Evolutionary conservation across 208 protist species (phyloP), one percentile per base, ranked within the genome.

Genomic region (Leishmania gerbilli): DNA sequence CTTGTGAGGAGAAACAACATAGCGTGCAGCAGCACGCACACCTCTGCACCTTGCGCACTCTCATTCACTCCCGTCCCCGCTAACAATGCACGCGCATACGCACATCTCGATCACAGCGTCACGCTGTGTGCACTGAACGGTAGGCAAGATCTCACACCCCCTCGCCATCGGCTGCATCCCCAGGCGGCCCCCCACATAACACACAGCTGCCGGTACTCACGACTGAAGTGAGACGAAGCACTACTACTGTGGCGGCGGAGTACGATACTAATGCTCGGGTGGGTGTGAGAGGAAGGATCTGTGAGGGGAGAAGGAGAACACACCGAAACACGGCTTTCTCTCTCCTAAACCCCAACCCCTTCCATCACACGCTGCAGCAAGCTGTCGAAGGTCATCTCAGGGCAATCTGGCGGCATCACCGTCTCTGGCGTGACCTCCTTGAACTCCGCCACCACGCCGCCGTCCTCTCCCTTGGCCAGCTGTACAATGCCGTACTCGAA

Each of bases 401-500:
- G 71, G 21, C 79, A 72, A 65, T 97, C 94, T 19, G 86, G 79
- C 7, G 94, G 92, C 78, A 97, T 81, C 55, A 97, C 89, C 17
- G 85, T 93, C 1, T 40, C 37, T 72, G 88, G 91, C 55, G 82
- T 87, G 8, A 96, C 88, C n/a, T 80, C 80, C 68, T 95, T 95
- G 60, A 94, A 94, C 65, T 95, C 91, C 37, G 78, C 88, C 76
- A 81, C 84, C 19, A 96, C 92, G 0, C 60, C 83, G 47, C 92
- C 92, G 9, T 87, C 79, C 69, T 96, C 94, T 49, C 86, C 84
- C 84, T 97, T 97, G 56, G 81, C 62, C 55, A 97, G 60, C 74
- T 96, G 91, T 21, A 97, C 89, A 67, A 97, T 85, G 74, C 94
- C 94, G 81, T 96, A 97, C 84, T 97, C 92, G 53, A 92, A 84